Percentiles rank a stretch among this genome's conserved stretches.
Evolutionary conservation across 2,329 filamentous ascomycete species (phyloP).

Genomic region (Trichoderma koningii): DNA sequence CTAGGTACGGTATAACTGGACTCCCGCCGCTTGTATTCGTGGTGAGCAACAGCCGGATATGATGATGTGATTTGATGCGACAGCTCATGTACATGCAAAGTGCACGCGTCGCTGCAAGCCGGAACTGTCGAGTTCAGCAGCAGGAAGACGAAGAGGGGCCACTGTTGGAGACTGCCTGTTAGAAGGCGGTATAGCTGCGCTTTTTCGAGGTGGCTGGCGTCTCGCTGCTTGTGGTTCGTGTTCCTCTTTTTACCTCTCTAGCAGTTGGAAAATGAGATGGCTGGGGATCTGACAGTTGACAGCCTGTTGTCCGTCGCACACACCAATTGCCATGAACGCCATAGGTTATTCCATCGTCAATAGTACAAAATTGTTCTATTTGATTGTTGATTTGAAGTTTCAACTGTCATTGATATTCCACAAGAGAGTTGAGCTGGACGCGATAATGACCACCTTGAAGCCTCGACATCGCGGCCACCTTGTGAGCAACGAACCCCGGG

Average conservation of each 20-base stretch:
- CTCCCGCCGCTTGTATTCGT: conserved; percentile 2
- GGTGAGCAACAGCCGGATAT: neutral
- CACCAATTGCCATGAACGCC: no score
- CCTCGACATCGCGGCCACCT: neutral
- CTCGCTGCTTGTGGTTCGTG: neutral
- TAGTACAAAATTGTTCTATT: no score
- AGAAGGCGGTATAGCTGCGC: conserved; percentile 12
- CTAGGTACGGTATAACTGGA: neutral
- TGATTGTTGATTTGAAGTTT: no score
- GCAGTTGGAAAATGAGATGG: conserved; percentile 14
- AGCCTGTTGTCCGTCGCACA: no score
- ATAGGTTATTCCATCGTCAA: no score
- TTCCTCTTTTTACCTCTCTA: neutral
- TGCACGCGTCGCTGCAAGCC: conserved; percentile 14
- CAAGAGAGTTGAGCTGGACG: no score
- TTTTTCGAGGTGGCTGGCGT: conserved; percentile 15
- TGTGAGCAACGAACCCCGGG: neutral
- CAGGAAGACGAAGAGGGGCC: neutral
- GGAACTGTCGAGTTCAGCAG: neutral
- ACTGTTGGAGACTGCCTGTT: neutral
- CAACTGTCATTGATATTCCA: no score
- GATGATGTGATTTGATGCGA: conserved; percentile 8
- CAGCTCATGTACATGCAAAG: conserved; percentile 16
- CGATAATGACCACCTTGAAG: no score
- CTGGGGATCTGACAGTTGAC: conserved; percentile 1